Base-by-base conservation (phyloP, 2,329 filamentous ascomycete genomes). In the Thelonectria olida region DNA sequence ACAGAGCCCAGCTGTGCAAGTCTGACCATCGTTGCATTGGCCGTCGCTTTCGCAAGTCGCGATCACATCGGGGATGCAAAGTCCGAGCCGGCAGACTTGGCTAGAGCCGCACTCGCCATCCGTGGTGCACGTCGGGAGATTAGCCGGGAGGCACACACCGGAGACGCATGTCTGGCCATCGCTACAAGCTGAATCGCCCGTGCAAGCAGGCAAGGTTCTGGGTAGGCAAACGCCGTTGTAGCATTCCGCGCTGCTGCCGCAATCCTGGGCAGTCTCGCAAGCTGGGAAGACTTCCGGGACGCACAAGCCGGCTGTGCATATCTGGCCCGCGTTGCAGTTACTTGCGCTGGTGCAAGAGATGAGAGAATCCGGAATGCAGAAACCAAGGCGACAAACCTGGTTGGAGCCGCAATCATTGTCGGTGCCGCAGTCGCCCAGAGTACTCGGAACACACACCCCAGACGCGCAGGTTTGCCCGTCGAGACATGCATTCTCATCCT, bases 31-130 rank as follows among this genome's bases (percentile, higher is more conserved):
- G 9, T 15, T 15, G 22, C 59, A 62, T 2, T 53, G 48, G 13
- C 13, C 15, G 8, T 49, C n/a, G n/a, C 19, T 22, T 5, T 25
- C 23, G 17, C 59, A 62, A 2, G 47, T 5, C 3, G 34, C 19
- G 5, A 62, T 34, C 2, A n/a, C 22, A 6, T 51, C 20, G 15
- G 61, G 55, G 9, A 59, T 53, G 20, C 61, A 63, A 7, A 58
- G 23, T 5, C 34, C 56, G 7, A 61, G 56, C 9, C 49, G 48
- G 17, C 61, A 63, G n/a, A 61, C 42, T 9, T 63, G 56, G n/a
- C 42, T 55, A 7, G 52, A 44, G n/a, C 48, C 48, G n/a, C 61
- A 63, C 3, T 63, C 44, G 0, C 31, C 15, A n/a, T 53, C 51
- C 1, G 41, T 15, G 3, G 27, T 25, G 19, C 61, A 63, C 7